phyloP scores from a whole-genome alignment of 352 stramenopile species.

The Pythium scleroteichum region DNA sequence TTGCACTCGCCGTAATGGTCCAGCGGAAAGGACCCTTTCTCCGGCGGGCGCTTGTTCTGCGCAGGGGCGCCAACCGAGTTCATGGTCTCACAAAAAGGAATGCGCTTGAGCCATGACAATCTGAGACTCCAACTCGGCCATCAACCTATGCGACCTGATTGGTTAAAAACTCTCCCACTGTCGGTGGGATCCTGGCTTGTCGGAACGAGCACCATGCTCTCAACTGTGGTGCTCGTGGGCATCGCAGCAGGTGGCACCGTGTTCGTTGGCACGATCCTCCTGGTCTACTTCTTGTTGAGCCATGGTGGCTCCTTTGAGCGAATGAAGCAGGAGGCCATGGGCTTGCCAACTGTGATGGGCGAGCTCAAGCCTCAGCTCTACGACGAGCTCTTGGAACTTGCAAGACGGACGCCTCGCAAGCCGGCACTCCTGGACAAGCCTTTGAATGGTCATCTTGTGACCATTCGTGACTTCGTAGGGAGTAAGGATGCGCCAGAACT shows the following conservation, averaged over 20 bases:
- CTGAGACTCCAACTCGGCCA: not conserved
- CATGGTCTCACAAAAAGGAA: no score
- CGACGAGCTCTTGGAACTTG: slow-evolving; percentile 75
- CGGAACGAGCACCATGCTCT: slow-evolving; percentile 40
- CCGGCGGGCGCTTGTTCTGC: slow-evolving; percentile 74
- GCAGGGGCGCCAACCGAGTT: slow-evolving; percentile 75
- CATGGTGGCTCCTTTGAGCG: slow-evolving; percentile 87
- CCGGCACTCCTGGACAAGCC: slow-evolving; percentile 35
- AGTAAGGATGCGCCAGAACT: slow-evolving; percentile 35
- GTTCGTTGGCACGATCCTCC: slow-evolving; percentile 79
- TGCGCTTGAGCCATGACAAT: no score
- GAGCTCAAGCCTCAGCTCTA: slow-evolving; percentile 87
- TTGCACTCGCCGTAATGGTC: slow-evolving; percentile 92
- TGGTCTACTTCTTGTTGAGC: slow-evolving; percentile 84
- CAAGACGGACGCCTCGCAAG: slow-evolving; percentile 38
- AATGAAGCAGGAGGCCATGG: slow-evolving; percentile 78
- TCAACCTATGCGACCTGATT: no score
- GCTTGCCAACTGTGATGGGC: slow-evolving; percentile 50
- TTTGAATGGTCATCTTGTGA: slow-evolving; percentile 44
- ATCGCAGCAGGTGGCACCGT: slow-evolving; percentile 83
- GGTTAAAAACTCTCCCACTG: no score
- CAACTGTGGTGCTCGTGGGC: slow-evolving; percentile 56
- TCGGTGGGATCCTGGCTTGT: not conserved
- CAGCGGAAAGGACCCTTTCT: slow-evolving; percentile 91
- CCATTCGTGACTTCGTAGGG: slow-evolving; percentile 45